These are phyloP conservation scores for Curvularia verruculosa DNA, from an alignment of 2,329 filamentous ascomycete genomes.

Conservation along the genomic window DNA sequence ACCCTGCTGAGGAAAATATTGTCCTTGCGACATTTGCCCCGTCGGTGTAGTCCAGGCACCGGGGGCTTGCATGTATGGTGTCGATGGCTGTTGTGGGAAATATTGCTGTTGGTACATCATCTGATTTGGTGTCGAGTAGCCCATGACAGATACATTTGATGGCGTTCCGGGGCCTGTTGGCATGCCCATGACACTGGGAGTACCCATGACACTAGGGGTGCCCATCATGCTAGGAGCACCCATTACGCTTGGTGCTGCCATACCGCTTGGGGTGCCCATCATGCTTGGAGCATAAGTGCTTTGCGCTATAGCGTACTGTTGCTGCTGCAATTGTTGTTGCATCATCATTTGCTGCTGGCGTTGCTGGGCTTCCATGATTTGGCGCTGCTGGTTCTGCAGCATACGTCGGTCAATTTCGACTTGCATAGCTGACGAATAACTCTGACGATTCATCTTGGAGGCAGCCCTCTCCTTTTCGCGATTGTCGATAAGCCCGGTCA, in stretches of 20 bases:
- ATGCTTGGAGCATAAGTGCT: constrained; percentile 31
- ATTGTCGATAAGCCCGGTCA: constrained; percentile 80
- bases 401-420: constrained; percentile 46
- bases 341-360: constrained; percentile 38
- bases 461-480: constrained; percentile 74
- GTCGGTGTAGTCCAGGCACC: constrained; percentile 38
- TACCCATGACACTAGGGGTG: constrained; percentile 34
- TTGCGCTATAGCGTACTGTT: constrained; percentile 33
- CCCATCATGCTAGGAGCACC: constrained; percentile 28
- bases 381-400: constrained; percentile 38
- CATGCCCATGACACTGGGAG: constrained; percentile 25
- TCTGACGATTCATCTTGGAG: constrained; percentile 39
- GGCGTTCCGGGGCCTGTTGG: constrained; percentile 21
- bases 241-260: constrained; percentile 31
- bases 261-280: constrained; percentile 30
- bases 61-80: constrained; percentile 35
- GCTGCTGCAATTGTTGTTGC: constrained; percentile 36
- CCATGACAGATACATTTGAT: constrained; percentile 30
- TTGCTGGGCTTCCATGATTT: constrained; percentile 33
- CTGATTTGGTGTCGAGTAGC: constrained; percentile 37
- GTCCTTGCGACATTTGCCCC: constrained; percentile 34
- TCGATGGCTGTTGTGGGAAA: constrained; percentile 36
- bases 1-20: constrained; percentile 37
- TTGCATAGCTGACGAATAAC: constrained; percentile 41
- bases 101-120: constrained; percentile 39